Percentiles rank a stretch among this genome's conserved stretches.
These are phyloP conservation scores for Suillus decipiens DNA, from an alignment of 768 basidiomycete species.

Conservation along the genomic window DNA sequence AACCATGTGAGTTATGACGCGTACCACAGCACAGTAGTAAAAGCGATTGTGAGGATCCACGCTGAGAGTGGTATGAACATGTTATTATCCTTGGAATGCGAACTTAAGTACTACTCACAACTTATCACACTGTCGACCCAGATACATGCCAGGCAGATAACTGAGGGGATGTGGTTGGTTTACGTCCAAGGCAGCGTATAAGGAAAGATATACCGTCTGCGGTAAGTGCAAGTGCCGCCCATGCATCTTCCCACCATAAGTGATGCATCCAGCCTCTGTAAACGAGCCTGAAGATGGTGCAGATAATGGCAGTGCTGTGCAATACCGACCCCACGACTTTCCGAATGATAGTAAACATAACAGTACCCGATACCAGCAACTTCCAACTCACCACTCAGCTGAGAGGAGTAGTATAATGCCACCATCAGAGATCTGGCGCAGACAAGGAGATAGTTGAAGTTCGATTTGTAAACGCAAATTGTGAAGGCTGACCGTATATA, in stretches of 20 bases:
- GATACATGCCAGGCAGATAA: conserved; percentile 15
- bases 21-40: conserved; percentile 26
- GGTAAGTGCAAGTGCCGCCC: conserved; percentile 23
- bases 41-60: conserved; percentile 21
- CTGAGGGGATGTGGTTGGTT: not conserved
- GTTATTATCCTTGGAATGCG: conserved; percentile 2
- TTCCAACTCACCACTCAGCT: not conserved
- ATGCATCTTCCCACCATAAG: conserved; percentile 34
- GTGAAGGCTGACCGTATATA: not conserved
- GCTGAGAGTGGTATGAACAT: not conserved
- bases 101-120: conserved; percentile 13
- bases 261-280: conserved; percentile 22
- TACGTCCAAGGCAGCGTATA: not conserved
- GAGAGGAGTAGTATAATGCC: not conserved
- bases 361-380: not conserved
- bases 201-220: conserved; percentile 13
- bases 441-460: not conserved
- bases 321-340: conserved; percentile 20
- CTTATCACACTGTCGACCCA: conserved; percentile 8
- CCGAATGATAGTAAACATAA: not conserved
- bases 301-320: conserved; percentile 24
- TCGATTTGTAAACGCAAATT: not conserved
- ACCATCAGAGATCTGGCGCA: not conserved
- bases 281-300: conserved; percentile 26
- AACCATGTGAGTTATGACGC: not conserved